Percentiles rank a stretch among this genome's conserved stretches.
Conservation (phyloP, 179 eudicot species). For the Pouteria campechiana region DNA sequence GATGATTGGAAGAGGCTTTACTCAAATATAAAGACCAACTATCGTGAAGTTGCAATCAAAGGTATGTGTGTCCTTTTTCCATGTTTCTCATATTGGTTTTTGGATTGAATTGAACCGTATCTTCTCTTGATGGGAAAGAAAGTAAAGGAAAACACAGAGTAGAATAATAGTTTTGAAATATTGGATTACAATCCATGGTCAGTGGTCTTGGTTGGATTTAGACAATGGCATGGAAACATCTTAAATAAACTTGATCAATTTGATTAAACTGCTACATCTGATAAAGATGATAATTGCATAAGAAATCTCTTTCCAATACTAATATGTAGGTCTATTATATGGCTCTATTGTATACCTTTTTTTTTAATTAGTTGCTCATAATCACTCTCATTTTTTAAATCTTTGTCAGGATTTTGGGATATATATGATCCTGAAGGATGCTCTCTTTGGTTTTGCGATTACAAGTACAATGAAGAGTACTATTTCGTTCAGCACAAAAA, state of each 20-base stretch:
- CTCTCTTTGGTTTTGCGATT: conserved; percentile 86
- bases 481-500: no score
- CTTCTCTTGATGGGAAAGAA: no score
- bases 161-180: no score
- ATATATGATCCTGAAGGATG: conserved; percentile 93
- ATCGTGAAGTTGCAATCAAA: conserved; percentile 85
- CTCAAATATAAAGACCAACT: conserved; percentile 76
- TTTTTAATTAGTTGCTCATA: background rate
- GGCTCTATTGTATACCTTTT: background rate
- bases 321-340: no score
- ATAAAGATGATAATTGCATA: no score
- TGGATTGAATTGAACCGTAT: background rate
- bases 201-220: no score
- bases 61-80: conserved; percentile 15
- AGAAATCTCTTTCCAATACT: no score
- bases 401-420: conserved; percentile 83
- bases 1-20: conserved; percentile 96
- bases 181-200: no score
- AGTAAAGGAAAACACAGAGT: no score
- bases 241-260: no score
- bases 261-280: no score
- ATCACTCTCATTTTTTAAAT: background rate
- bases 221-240: no score
- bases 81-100: background rate
- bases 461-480: conserved; percentile 77